Conservation (phyloP, 345 rosid species). For the Gossypium ekmanianum region DNA sequence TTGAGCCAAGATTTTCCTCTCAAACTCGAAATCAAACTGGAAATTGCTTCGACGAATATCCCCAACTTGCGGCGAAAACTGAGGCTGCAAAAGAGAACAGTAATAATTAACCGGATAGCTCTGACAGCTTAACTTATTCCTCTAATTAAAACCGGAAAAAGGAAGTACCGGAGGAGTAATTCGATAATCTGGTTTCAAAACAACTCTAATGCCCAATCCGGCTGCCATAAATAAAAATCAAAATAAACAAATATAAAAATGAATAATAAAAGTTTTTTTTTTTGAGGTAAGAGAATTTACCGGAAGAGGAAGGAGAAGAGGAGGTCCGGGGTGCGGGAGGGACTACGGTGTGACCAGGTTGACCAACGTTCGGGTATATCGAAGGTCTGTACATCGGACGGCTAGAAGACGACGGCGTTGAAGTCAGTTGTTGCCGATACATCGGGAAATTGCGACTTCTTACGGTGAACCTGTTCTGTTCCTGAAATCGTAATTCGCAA, state of each 20-base stretch:
- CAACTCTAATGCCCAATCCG: slow-evolving; percentile 72
- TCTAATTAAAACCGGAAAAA: slow-evolving; percentile 55
- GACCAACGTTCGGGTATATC: slow-evolving; percentile 65
- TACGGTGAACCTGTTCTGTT: slow-evolving; percentile 41
- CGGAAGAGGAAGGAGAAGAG: slow-evolving; percentile 35
- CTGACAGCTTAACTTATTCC: slow-evolving; percentile 30
- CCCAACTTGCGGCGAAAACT: slow-evolving; percentile 45
- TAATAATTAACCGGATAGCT: slow-evolving; percentile 40
- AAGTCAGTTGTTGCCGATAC: slow-evolving; percentile 12
- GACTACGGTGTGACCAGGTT: slow-evolving; percentile 29
- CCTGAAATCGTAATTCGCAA: slow-evolving; percentile 38
- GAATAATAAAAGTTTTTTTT: not conserved
- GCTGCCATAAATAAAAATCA: slow-evolving; percentile 39
- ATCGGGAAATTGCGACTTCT: slow-evolving; percentile 9
- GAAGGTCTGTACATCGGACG: slow-evolving; percentile 52
- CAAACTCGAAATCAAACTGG: slow-evolving; percentile 74
- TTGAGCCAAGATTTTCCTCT: slow-evolving; percentile 64
- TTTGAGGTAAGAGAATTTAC: slow-evolving; percentile 27
- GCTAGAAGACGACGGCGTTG: slow-evolving; percentile 22
- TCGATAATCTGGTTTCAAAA: slow-evolving; percentile 71
- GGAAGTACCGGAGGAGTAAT: slow-evolving; percentile 82
- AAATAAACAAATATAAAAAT: not conserved
- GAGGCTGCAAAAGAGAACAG: slow-evolving; percentile 53
- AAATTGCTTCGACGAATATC: slow-evolving; percentile 76
- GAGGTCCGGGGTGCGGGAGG: slow-evolving; percentile 46